Base-by-base conservation (phyloP, 2,329 filamentous ascomycete species). In the Colletotrichum sp. region DNA sequence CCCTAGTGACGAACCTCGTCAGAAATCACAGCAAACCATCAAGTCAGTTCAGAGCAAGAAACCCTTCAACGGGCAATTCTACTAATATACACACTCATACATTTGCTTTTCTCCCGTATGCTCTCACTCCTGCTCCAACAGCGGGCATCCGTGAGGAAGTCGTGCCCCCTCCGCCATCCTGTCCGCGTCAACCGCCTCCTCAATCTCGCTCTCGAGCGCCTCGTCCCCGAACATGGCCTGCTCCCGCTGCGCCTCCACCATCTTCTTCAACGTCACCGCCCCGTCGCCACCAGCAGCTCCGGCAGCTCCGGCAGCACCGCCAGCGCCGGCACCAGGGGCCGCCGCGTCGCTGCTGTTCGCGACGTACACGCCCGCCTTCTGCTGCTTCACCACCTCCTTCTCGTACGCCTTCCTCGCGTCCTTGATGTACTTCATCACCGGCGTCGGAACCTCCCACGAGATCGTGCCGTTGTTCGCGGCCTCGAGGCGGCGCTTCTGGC, bases 401-500 rank as follows among this genome's bases (percentile, higher is more conserved):
- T 27, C 18, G 66, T 36, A 78, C 61, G 18, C 34, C 55, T 76
- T 77, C 9, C 79, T 80, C 78, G 85, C 79, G 65, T 80, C 79
- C 39, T 76, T 70, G 78, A 89, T 86, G 80, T 86, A 87, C 8
- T 80, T 79, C 34, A 76, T 76, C n/a, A 89, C 81, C 48, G 90
- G 87, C 2, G 81, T 74, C 2, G 87, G 85, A 27, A 87, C 92
- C 34, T 83, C 36, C 92, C 92, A 97, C 5, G 92, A 89, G n/a
- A 94, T 88, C 7, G 86, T 81, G 30, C 95, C 95, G 22, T 85
- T 80, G 66, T 87, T 81, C 3, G 95, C 95, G 60, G 90, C 90
- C 55, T 88, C 87, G 58, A 94, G 85, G 71, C 96, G 91, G 76
- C 91, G 89, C 80, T 88, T 85, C 81, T 96, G 93, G 48, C 97